Evolutionary conservation across 2,329 filamentous ascomycete species (phyloP), one percentile per base, ranked within the genome.

Genomic region (Colletotrichum endophyticum): DNA sequence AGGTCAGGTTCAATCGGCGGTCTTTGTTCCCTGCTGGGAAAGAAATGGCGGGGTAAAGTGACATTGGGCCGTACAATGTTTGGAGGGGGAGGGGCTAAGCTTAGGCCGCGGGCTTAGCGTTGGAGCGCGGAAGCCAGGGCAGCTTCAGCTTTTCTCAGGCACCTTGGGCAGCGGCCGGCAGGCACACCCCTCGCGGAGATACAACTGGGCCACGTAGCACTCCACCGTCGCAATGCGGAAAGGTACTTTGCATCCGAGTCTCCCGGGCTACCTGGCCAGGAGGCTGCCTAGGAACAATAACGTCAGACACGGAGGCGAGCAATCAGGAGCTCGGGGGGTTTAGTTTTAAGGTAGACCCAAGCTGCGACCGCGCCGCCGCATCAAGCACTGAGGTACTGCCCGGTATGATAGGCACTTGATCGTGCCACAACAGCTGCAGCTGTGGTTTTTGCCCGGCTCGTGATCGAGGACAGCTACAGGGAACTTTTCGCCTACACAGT

Each of bases 1-100:
- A 68, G 62, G 34, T 64, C 39, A 67, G 49, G 44, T 53, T 67
- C 64, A 34, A n/a, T 56, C 32, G 25, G 39, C 30, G 67, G 61
- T 56, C 30, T 39, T 16, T 32, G 27, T 62, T 53, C 44, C 44
- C 0, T 28, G 66, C 28, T 36, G 25, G 28, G 22, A 22, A 22
- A 27, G 32, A 19, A 53, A 70, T 70, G 36, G 68, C 68, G 68
- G 68, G 68, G 68, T 70, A 70, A 63, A 70, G 68, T 63, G 68
- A 62, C 56, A 70, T 70, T 70, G 56, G 28, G 68, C 68, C 66
- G 32, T 59, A 30, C 44, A 53, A 53, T 63, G 57, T 63, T 70
- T 70, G 57, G 68, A 70, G 68, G 68, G 68, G 68, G 68, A 63
- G 56, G 67, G 57, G 57, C 57, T 63, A 36, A 25, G 56, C 66